Percentiles rank a stretch among this genome's conserved stretches.
Conservation (phyloP, 2,329 filamentous ascomycete species). For the Beauveria sp. region DNA sequence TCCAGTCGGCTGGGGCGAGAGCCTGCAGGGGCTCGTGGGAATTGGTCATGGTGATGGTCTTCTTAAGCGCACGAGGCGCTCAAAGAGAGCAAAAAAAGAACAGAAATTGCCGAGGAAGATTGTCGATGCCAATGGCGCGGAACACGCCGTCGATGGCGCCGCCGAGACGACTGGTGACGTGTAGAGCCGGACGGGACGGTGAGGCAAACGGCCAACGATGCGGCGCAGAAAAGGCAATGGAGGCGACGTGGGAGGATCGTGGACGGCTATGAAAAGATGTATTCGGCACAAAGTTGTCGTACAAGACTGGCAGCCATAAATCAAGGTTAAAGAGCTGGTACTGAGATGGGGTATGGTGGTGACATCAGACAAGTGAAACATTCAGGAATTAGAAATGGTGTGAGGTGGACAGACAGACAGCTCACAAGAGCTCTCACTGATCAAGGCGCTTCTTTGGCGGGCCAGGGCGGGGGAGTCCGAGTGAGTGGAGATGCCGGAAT, state of each 20-base stretch:
- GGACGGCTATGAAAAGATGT: not conserved
- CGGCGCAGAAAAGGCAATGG: not conserved
- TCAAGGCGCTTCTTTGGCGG: not conserved
- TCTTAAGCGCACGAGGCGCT: not conserved
- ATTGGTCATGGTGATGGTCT: constrained; percentile 36
- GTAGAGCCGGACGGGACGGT: not conserved
- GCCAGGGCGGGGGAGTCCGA: not conserved
- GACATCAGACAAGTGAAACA: not conserved
- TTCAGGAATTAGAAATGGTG: not conserved
- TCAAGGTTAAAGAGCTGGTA: not conserved
- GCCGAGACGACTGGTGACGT: constrained; percentile 45
- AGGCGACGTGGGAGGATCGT: not conserved
- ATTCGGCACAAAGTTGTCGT: not conserved
- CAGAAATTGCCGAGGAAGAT: not conserved
- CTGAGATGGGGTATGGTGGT: not conserved
- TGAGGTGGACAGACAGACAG: not conserved
- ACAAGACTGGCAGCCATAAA: not conserved
- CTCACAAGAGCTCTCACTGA: not conserved
- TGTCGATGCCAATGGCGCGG: constrained; percentile 46
- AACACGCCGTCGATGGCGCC: constrained; percentile 61
- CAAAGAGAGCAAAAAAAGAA: too few species aligned
- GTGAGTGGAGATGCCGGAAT: not conserved
- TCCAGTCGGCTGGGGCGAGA: constrained; percentile 49
- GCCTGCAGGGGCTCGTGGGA: constrained; percentile 53
- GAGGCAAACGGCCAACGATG: not conserved